phyloP scores from a whole-genome alignment of 352 stramenopile genomes.

The Globisporangium alternatum region DNA sequence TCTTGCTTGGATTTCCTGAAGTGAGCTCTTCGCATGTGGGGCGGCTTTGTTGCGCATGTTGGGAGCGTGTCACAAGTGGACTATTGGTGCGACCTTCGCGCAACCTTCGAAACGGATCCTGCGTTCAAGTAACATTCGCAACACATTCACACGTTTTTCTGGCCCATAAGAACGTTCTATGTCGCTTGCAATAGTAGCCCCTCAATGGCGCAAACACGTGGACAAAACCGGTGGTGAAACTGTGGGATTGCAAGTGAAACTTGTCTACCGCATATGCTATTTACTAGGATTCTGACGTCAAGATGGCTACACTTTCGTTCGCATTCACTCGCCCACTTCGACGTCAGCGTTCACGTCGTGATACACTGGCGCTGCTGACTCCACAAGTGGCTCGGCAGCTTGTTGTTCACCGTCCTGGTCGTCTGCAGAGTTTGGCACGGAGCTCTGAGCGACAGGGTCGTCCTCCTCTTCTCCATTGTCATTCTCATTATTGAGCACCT shows the following conservation, averaged over 20 bases:
- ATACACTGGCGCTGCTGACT: slow-evolving; percentile 3
- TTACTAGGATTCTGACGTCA: not conserved
- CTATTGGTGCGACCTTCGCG: slow-evolving; percentile 4
- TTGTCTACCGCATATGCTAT: not conserved
- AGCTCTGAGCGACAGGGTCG: not conserved
- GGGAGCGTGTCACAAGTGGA: slow-evolving; percentile 3
- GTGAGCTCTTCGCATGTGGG: slow-evolving; percentile 9
- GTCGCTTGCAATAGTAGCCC: slow-evolving; percentile 4
- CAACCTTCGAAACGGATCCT: slow-evolving; percentile 6
- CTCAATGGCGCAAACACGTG: slow-evolving; percentile 11
- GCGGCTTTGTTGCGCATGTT: not conserved
- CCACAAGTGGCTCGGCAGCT: not conserved
- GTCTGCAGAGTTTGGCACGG: not conserved
- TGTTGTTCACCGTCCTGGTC: not conserved
- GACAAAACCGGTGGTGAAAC: slow-evolving; percentile 6
- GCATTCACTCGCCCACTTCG: not conserved
- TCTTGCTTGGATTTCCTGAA: slow-evolving; percentile 10
- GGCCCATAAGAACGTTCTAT: slow-evolving; percentile 11
- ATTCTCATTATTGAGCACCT: not conserved
- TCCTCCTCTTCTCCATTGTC: not conserved
- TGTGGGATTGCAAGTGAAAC: not conserved
- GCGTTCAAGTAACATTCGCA: not conserved
- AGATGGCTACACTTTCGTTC: not conserved
- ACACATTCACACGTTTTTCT: not conserved
- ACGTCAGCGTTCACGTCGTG: slow-evolving; percentile 14